Conservation (phyloP, 768 basidiomycete genomes). For the Hemileccinum impolitum region DNA sequence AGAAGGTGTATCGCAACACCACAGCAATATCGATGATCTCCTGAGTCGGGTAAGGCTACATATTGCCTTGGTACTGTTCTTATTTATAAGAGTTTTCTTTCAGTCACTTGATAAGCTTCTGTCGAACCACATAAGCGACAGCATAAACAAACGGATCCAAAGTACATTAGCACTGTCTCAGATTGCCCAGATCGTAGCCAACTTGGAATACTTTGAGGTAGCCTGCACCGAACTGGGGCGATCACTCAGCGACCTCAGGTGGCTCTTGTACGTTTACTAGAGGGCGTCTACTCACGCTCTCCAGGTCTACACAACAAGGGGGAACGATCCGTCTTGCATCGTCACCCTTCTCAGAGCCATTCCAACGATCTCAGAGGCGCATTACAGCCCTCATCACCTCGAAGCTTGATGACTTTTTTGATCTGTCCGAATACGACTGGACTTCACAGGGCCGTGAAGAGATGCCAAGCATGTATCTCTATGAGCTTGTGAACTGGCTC, state of each 20-base stretch:
- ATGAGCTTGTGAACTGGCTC: slow-evolving; percentile 94
- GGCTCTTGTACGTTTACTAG: slow-evolving; percentile 9
- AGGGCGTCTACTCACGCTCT: not conserved
- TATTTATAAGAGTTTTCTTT: not conserved
- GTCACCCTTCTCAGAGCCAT: slow-evolving; percentile 64
- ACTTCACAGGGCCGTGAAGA: slow-evolving; percentile 66
- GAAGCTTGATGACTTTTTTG: slow-evolving; percentile 95
- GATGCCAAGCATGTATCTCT: slow-evolving; percentile 89
- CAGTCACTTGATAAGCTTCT: slow-evolving; percentile 88
- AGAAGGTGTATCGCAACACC: slow-evolving; percentile 90
- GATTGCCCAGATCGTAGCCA: slow-evolving; percentile 89
- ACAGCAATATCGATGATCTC: slow-evolving; percentile 88
- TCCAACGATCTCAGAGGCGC: slow-evolving; percentile 66
- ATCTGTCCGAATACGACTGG: slow-evolving; percentile 94
- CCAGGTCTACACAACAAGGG: slow-evolving; percentile 80
- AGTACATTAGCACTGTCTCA: slow-evolving; percentile 81
- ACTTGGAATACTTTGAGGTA: slow-evolving; percentile 87
- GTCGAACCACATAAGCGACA: slow-evolving; percentile 68
- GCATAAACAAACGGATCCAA: slow-evolving; percentile 70
- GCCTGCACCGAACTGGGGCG: slow-evolving; percentile 83
- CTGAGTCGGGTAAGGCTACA: slow-evolving; percentile 66
- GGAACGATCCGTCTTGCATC: slow-evolving; percentile 72
- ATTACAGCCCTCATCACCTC: slow-evolving; percentile 82
- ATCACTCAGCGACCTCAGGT: slow-evolving; percentile 82
- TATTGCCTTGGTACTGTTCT: not conserved